Evolutionary conservation across 306 rosid species (phyloP).

Genomic region (Prunus davidiana): DNA sequence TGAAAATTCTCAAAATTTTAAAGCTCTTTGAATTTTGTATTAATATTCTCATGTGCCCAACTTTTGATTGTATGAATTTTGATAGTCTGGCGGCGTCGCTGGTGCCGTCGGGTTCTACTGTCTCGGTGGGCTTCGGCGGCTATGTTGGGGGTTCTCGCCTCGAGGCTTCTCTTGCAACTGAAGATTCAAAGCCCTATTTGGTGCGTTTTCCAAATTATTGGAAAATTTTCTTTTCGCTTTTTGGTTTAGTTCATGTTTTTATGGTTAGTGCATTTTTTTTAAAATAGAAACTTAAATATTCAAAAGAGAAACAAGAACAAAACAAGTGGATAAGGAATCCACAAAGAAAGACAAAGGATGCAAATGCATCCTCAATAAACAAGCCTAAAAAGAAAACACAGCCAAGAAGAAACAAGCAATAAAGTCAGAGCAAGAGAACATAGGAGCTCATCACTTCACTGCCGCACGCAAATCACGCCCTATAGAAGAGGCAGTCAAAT

Average conservation of each 20-base stretch:
- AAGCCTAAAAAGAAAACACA: no score
- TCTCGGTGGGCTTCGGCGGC: slow-evolving; percentile 82
- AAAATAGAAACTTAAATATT: no score
- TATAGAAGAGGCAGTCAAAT: no score
- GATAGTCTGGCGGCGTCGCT: slow-evolving; percentile 86
- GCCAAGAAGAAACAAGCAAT: no score
- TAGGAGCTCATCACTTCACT: no score
- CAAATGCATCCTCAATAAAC: no score
- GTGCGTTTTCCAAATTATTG: slow-evolving; percentile 34
- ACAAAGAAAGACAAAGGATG: no score
- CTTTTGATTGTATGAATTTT: background rate
- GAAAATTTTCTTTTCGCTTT: background rate
- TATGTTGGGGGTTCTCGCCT: slow-evolving; percentile 83
- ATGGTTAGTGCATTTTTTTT: no score
- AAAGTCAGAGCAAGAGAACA: no score
- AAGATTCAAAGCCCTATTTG: slow-evolving; percentile 47
- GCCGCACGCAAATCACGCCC: no score
- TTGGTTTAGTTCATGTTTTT: background rate
- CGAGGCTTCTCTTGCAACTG: slow-evolving; percentile 57
- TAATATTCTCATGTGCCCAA: background rate
- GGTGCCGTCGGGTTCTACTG: slow-evolving; percentile 62
- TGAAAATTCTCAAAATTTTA: background rate
- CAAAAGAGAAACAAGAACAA: no score
- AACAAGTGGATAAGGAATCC: no score
- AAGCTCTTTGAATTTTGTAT: background rate